phyloP scores from a whole-genome alignment of 768 basidiomycete genomes.

The Mycena belliarum region DNA sequence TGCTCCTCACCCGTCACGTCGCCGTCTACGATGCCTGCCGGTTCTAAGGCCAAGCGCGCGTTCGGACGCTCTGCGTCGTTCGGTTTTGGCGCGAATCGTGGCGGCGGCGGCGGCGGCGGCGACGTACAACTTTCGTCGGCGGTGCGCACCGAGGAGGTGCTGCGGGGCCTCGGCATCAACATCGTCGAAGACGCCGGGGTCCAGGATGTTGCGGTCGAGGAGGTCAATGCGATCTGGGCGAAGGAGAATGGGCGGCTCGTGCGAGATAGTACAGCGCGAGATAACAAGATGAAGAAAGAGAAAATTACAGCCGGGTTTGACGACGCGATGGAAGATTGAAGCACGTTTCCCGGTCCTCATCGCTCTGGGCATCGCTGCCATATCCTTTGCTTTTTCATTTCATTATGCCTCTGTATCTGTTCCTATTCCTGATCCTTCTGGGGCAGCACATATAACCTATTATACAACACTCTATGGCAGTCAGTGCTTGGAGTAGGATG shows the following conservation, averaged over 20 bases:
- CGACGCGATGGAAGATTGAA: conserved; percentile 47
- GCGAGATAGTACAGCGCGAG: conserved; percentile 38
- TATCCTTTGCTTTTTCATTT: conserved; percentile 1
- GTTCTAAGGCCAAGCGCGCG: conserved; percentile 50
- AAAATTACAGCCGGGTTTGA: conserved; percentile 35
- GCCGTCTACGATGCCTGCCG: conserved; percentile 33
- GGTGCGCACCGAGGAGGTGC: conserved; percentile 65
- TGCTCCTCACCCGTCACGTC: conserved; percentile 38
- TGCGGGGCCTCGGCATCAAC: conserved; percentile 65
- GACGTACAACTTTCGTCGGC: conserved; percentile 63
- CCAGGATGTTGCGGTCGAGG: conserved; percentile 48
- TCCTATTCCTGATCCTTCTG: neutral
- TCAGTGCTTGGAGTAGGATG: conserved; percentile 21
- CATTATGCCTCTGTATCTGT: neutral
- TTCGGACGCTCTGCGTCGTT: conserved; percentile 65
- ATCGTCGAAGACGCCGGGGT: conserved; percentile 24
- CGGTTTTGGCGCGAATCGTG: conserved; percentile 38
- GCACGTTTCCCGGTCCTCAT: neutral
- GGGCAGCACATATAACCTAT: conserved; percentile 13
- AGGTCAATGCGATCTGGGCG: conserved; percentile 54
- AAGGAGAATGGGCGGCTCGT: conserved; percentile 48
- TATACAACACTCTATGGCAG: conserved; percentile 17
- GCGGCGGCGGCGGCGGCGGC: conserved; percentile 31
- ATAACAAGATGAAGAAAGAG: conserved; percentile 31
- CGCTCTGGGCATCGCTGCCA: conserved; percentile 12